Evolutionary conservation across 768 basidiomycete species (phyloP), one percentile per base, ranked within the genome.

Genomic region (Phanerochaete carnosa): DNA sequence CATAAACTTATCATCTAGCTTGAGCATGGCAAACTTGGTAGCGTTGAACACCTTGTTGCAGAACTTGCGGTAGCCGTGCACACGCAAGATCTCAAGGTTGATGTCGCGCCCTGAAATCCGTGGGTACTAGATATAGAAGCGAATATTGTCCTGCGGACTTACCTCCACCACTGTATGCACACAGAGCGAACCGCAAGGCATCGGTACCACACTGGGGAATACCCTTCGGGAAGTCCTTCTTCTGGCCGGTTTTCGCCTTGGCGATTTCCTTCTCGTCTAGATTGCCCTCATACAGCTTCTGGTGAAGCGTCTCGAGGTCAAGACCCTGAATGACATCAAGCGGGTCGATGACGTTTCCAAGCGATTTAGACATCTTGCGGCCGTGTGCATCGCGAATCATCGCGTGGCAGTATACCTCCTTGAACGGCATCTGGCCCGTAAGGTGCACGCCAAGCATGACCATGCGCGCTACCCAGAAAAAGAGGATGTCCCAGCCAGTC

Each of bases 381-480:
- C 97, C 97, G 69, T 98, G 95, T 0, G 97, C 96, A 70, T 99
- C 97, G 46, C 97, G 93, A 68, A 99, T 89, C 95, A 99, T 97
- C 23, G 96, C 95, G 70, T 98, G 97, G 75, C 95, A 98, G 71
- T 89, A 86, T 9, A 98, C 95, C 75, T 99, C 95, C 51, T 85
- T 80, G 83, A 98, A 99, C 1, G 97, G 97, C 79, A 99, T 84
- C 68, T 90, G 74, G 28, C 83, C 95, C 0, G 97, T 99, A 49
- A 98, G 85, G 59, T 89, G 83, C 67, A 94, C 76, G 45, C 97
- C 96, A 35, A 98, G 86, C 69, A 99, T 77, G 52, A 92, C 96
- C 96, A 98, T 99, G 45, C 97, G 90, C 16, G 97, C 95, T 7
- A 98, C 96, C 97, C 97, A 99, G 85, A 98, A 98, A 83, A 95